Evolutionary conservation across 176 grass and related monocot species (phyloP).

Genomic region (Hyparrhenia diplandra): DNA sequence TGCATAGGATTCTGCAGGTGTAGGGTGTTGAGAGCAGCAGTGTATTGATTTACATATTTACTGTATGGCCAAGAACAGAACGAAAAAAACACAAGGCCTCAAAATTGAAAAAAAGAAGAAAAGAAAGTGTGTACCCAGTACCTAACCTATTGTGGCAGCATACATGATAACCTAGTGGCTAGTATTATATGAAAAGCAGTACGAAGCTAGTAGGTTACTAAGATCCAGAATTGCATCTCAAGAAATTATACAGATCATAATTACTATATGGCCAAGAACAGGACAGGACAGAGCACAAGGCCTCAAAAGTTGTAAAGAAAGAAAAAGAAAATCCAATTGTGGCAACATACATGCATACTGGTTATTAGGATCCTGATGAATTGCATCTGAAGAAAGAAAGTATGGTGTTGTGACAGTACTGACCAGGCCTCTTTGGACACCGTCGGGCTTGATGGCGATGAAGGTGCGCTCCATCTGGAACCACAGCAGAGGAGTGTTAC

Average conservation of each 20-base stretch:
- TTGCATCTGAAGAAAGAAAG: background rate
- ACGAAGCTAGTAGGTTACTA: background rate
- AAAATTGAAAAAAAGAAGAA: background rate
- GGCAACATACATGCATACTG: background rate
- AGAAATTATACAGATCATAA: background rate
- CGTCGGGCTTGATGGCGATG: conserved; percentile 95
- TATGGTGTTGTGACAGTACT: background rate
- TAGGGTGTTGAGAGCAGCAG: background rate
- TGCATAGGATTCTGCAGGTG: no score
- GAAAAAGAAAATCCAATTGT: background rate
- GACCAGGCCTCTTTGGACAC: conserved; percentile 93
- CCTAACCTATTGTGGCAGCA: background rate
- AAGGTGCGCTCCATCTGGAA: conserved; percentile 84
- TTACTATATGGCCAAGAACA: background rate
- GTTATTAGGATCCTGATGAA: background rate
- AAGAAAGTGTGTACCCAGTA: background rate
- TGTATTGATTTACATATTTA: background rate
- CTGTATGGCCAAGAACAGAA: background rate
- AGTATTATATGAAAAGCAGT: background rate
- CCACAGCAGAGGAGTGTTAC: background rate
- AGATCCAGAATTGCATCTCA: background rate
- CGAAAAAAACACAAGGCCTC: background rate
- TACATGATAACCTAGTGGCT: background rate
- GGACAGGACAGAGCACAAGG: background rate
- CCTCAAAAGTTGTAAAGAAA: background rate